Conservation (phyloP, 805 yeast genomes). For the Cephaloascus albidus region DNA sequence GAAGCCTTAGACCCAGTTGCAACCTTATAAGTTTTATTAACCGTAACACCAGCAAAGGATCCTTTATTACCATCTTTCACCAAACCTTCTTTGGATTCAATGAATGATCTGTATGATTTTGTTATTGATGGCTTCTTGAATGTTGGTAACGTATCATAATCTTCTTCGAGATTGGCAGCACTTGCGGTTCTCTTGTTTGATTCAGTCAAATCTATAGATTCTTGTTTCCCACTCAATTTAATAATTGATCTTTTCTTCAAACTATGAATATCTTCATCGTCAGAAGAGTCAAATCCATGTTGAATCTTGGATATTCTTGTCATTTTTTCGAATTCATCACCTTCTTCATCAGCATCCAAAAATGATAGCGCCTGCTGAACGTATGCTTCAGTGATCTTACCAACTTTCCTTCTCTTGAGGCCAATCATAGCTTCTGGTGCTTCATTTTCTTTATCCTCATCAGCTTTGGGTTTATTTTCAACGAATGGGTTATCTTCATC, state of each 20-base stretch:
- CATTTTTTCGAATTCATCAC: constrained; percentile 21
- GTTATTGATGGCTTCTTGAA: constrained; percentile 36
- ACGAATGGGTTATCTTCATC: constrained; percentile 6
- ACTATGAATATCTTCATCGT: constrained; percentile 32
- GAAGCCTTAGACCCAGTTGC: constrained; percentile 51
- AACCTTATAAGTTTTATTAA: constrained; percentile 42
- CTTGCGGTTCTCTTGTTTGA: constrained; percentile 12
- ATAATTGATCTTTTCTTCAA: constrained; percentile 34
- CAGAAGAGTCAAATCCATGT: constrained; percentile 26
- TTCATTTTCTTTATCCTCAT: constrained; percentile 7
- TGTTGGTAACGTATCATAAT: constrained; percentile 23
- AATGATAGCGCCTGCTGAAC: constrained; percentile 51
- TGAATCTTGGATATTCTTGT: constrained; percentile 22
- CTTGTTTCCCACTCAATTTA: constrained; percentile 5
- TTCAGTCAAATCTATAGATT: constrained; percentile 5
- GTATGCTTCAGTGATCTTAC: constrained; percentile 40
- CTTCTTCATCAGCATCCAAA: constrained; percentile 22
- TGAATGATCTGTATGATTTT: constrained; percentile 32
- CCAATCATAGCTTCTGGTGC: constrained; percentile 10
- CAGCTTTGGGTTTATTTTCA: constrained; percentile 4
- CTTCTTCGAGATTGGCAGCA: constrained; percentile 16
- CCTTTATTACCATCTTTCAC: constrained; percentile 28
- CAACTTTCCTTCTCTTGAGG: constrained; percentile 20
- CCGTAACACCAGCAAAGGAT: constrained; percentile 36
- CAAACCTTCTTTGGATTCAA: constrained; percentile 25